Conservation (phyloP, 2,329 filamentous ascomycete genomes). For the Xylariaceae sp. region DNA sequence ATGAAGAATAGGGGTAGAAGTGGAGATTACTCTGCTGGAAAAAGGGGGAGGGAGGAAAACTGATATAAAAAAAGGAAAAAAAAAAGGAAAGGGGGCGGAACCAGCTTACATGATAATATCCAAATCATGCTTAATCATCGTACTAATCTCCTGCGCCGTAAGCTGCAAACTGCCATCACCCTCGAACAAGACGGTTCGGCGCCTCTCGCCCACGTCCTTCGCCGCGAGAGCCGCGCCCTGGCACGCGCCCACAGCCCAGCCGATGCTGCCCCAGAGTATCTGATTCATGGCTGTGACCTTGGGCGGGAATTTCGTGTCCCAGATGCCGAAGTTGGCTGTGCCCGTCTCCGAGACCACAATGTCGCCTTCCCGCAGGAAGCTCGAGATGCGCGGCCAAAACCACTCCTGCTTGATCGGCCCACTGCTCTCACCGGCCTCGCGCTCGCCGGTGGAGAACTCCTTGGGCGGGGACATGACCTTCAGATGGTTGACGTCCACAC, state of each 20-base stretch:
- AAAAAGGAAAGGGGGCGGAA: background rate
- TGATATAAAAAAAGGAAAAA: background rate
- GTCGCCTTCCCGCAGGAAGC: slow-evolving; percentile 74
- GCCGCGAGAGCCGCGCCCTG: slow-evolving; percentile 75
- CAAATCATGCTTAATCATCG: slow-evolving; percentile 77
- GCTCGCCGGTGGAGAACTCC: slow-evolving; percentile 54
- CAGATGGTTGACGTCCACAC: slow-evolving; percentile 63
- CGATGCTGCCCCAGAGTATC: slow-evolving; percentile 73
- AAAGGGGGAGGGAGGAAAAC: background rate
- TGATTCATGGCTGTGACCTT: slow-evolving; percentile 83
- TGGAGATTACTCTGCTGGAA: no score
- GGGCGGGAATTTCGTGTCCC: slow-evolving; percentile 79
- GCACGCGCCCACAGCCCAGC: slow-evolving; percentile 64
- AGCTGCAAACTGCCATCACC: slow-evolving; percentile 88
- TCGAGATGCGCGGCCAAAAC: slow-evolving; percentile 78
- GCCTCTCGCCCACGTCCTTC: slow-evolving; percentile 62
- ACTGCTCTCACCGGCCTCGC: slow-evolving; percentile 42
- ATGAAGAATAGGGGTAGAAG: background rate
- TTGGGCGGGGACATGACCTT: slow-evolving; percentile 58
- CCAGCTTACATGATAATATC: slow-evolving; percentile 74
- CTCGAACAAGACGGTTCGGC: slow-evolving; percentile 82
- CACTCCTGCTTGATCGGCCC: slow-evolving; percentile 69
- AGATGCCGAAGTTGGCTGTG: slow-evolving; percentile 86
- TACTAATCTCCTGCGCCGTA: slow-evolving; percentile 82
- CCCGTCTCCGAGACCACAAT: slow-evolving; percentile 87